phyloP scores from a whole-genome alignment of 2,329 filamentous ascomycete species.

The Aureobasidium sp. region DNA sequence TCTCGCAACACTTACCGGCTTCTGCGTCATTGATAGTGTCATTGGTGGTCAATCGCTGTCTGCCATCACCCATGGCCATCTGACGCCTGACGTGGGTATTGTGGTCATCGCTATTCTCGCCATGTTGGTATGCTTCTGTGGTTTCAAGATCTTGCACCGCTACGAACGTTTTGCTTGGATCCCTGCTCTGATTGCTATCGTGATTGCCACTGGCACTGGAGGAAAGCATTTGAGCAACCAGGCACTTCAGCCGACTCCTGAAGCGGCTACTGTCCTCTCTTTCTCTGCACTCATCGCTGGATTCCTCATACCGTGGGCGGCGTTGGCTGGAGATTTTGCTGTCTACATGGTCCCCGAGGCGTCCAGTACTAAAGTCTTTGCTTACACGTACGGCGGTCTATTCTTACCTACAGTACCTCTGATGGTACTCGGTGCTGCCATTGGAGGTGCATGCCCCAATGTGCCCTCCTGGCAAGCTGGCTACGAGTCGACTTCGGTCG shows the following conservation, averaged over 20 bases:
- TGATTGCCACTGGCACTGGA: conserved; percentile 36
- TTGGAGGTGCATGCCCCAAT: conserved; percentile 32
- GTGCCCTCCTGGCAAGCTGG: conserved; percentile 27
- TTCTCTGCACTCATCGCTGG: conserved; percentile 57
- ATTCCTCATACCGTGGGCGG: conserved; percentile 52
- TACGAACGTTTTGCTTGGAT: conserved; percentile 40
- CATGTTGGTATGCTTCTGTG: conserved; percentile 56
- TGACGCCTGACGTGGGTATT: conserved; percentile 53
- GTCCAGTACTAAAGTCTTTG: conserved; percentile 32
- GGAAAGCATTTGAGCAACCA: conserved; percentile 40
- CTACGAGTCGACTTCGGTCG: conserved; percentile 33
- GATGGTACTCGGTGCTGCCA: conserved; percentile 35
- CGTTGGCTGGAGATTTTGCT: conserved; percentile 35
- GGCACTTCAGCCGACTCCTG: conserved; percentile 35
- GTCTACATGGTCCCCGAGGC: conserved; percentile 37
- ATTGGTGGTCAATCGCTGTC: conserved; percentile 54
- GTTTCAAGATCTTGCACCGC: conserved; percentile 39
- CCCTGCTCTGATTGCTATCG: conserved; percentile 36
- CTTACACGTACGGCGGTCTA: conserved; percentile 33
- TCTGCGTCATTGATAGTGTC: conserved; percentile 55
- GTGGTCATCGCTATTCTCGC: conserved; percentile 53
- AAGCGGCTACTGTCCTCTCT: conserved; percentile 33
- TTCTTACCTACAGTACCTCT: conserved; percentile 30
- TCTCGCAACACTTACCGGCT: conserved; percentile 56
- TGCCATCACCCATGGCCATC: conserved; percentile 40